phyloP scores from a whole-genome alignment of 2,329 filamentous ascomycete species.

The Aspergillus candidus region DNA sequence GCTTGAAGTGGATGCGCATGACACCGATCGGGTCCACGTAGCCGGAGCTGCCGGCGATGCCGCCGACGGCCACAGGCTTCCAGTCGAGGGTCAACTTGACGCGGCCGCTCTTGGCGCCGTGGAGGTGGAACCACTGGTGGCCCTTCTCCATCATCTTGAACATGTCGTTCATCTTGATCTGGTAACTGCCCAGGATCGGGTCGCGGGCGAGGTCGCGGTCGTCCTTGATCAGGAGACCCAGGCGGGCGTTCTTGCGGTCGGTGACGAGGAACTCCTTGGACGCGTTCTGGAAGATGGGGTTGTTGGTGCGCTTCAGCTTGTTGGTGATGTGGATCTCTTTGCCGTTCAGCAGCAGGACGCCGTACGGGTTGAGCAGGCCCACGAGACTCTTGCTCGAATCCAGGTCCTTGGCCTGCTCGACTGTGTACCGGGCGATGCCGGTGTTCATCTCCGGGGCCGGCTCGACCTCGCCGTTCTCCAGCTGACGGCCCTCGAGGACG shows the following conservation, averaged over 20 bases:
- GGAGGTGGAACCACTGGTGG: constrained; percentile 91
- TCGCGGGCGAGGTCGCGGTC: constrained; percentile 80
- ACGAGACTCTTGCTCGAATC: constrained; percentile 89
- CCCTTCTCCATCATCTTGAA: constrained; percentile 84
- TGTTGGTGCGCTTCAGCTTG: constrained; percentile 94
- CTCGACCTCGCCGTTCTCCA: constrained; percentile 69
- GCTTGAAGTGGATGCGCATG: constrained; percentile 86
- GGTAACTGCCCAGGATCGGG: constrained; percentile 81
- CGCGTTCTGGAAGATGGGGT: constrained; percentile 90
- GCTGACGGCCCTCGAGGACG: constrained; percentile 61
- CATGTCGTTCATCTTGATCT: constrained; percentile 93
- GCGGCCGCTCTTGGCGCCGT: constrained; percentile 72
- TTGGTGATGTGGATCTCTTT: constrained; percentile 85
- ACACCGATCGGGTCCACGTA: constrained; percentile 93
- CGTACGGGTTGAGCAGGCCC: constrained; percentile 86
- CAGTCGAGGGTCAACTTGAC: constrained; percentile 89
- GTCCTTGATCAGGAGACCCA: constrained; percentile 92
- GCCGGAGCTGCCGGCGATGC: constrained; percentile 69
- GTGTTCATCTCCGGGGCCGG: constrained; percentile 85
- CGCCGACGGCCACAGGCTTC: constrained; percentile 87
- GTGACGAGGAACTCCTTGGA: constrained; percentile 93
- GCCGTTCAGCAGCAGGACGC: constrained; percentile 78
- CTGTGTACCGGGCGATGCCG: constrained; percentile 85
- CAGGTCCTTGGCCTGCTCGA: constrained; percentile 94
- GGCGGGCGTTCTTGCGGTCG: constrained; percentile 80